Conservation (phyloP, 2,329 filamentous ascomycete species). For the Aspergillus flavus region DNA sequence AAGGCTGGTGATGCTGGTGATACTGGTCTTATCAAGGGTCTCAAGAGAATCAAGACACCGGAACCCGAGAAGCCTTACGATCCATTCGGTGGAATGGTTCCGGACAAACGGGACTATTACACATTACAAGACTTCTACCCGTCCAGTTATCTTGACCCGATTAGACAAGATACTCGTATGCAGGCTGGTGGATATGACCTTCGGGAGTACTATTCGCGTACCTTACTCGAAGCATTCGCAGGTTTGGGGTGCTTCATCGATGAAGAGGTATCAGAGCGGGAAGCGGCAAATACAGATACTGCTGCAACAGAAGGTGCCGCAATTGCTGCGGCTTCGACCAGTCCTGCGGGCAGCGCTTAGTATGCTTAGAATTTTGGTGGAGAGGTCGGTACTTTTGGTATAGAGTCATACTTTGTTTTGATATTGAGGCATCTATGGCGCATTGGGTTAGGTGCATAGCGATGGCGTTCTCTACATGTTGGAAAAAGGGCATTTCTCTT, state of each 20-base stretch:
- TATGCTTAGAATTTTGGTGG: not conserved
- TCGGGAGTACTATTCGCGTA: conserved; percentile 76
- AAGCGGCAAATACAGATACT: conserved; percentile 27
- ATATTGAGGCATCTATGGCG: not conserved
- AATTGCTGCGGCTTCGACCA: conserved; percentile 25
- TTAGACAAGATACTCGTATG: conserved; percentile 66
- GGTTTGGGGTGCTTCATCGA: conserved; percentile 85
- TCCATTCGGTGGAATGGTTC: conserved; percentile 73
- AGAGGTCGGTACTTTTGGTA: not conserved
- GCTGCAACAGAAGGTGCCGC: conserved; percentile 33
- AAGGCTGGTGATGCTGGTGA: conserved; percentile 29
- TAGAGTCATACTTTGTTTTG: not conserved
- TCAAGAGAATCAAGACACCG: conserved; percentile 66
- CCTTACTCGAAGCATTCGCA: conserved; percentile 85
- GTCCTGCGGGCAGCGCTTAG: not conserved
- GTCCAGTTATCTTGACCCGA: conserved; percentile 71
- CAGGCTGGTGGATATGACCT: conserved; percentile 81
- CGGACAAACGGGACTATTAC: conserved; percentile 70
- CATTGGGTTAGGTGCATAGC: conserved; percentile 17
- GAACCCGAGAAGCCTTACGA: conserved; percentile 78
- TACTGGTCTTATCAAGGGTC: conserved; percentile 70
- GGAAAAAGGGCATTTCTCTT: not conserved
- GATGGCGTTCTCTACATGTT: conserved; percentile 16
- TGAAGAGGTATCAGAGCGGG: conserved; percentile 61
- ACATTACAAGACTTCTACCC: conserved; percentile 70